Base-by-base conservation (phyloP, 148 eudicot species). In the Camellia lanceoleosa region DNA sequence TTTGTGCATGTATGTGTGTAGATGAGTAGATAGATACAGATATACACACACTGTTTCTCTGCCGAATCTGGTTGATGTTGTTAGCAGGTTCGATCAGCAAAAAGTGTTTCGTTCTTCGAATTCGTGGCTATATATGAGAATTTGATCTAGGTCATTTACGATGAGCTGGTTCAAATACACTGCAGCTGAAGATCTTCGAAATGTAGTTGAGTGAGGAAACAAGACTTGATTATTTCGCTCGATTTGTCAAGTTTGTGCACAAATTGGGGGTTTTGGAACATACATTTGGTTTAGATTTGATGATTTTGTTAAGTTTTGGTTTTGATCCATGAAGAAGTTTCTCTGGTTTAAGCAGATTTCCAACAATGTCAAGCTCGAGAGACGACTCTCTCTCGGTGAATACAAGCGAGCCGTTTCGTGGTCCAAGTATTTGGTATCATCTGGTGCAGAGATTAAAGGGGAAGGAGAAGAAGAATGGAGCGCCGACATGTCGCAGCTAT, bases 401-500 rank as follows among this genome's bases (percentile, higher is more conserved):
- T 95, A 93, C 86, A 89, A 83, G 65, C 78, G 98, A 41, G 97
- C 99, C 2, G 85, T 80, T 4, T 96, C 99, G 47, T 96, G 99
- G 99, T 96, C 99, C 2, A 96, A 96, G 77, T 96, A 93, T 79
- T 83, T 96, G 78, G 91, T 96, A 9, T 94, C 98, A 10, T 80
- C 89, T 0, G 99, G 98, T 3, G 98, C 90, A 3, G 97, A 88
- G 77, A 94, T 93, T 19, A 93, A 92, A 56, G 98, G 92, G 11
- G 94, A 87, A 10, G 92, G 88, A 2, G 98, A 88, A 61, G 95
- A 87, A 4, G 88, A 87, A 76, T 96, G 99, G 99, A 89, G 98
- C 73, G 99, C 99, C 4, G 99, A 96, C 62, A 93, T 96, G 99
- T 96, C 99, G 19, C 88, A 92, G 83, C 80, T 96, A 20, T 90